phyloP scores from a whole-genome alignment of 169 alveolate species.

The Plasmodium malariae region DNA sequence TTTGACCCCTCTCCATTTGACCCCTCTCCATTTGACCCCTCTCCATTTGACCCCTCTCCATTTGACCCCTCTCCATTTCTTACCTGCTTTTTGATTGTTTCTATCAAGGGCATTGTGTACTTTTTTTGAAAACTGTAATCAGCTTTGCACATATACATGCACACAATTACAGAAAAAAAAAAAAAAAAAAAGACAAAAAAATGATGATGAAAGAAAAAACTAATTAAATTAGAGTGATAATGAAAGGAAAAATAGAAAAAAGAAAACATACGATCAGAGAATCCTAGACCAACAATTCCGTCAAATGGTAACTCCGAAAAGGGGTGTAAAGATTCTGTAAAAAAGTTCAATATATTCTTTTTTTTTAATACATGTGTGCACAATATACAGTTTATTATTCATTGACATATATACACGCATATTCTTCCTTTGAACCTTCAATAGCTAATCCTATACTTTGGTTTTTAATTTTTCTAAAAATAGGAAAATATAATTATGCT shows the following conservation, averaged over 20 bases:
- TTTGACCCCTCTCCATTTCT: background rate
- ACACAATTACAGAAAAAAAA: background rate
- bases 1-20: no score
- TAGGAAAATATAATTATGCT: background rate
- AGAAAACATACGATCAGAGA: slow-evolving; percentile 85
- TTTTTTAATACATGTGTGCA: background rate
- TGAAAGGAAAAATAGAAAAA: slow-evolving; percentile 4
- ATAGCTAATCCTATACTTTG: slow-evolving; percentile 93
- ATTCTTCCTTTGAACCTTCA: slow-evolving; percentile 77
- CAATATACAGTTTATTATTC: background rate
- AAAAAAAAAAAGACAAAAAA: background rate
- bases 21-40: no score
- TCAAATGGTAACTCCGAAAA: slow-evolving; percentile 94
- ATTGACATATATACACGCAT: background rate
- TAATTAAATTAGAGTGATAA: background rate
- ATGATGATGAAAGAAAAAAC: background rate
- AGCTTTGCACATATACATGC: slow-evolving; percentile 13
- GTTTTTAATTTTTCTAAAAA: slow-evolving; percentile 84
- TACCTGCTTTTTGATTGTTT: slow-evolving; percentile 84
- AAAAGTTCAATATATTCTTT: slow-evolving; percentile 1
- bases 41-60: no score
- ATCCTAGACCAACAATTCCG: slow-evolving; percentile 95
- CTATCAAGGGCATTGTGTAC: slow-evolving; percentile 82
- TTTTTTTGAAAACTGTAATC: slow-evolving; percentile 46
- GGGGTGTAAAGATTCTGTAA: slow-evolving; percentile 89